Evolutionary conservation across 1,284 basidiomycete genomes (phyloP).

Genomic region (Mycena sp.): DNA sequence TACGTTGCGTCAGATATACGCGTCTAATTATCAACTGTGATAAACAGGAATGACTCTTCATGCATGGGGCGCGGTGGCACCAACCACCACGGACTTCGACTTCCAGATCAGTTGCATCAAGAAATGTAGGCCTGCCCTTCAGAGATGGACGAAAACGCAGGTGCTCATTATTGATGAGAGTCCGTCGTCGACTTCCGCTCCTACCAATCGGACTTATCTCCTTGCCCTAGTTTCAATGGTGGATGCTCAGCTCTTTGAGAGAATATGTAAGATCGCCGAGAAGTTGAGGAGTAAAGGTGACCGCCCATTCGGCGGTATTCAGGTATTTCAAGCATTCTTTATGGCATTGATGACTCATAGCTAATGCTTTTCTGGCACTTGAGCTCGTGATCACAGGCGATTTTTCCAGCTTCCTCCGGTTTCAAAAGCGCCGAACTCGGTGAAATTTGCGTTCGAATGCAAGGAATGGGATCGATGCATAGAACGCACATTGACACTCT

Average conservation of each 20-base stretch:
- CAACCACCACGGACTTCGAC: slow-evolving; percentile 67
- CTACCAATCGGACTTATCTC: slow-evolving; percentile 44
- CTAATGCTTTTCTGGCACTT: neutral
- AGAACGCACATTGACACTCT: slow-evolving; percentile 75
- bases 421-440: slow-evolving; percentile 52
- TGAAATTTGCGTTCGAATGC: slow-evolving; percentile 81
- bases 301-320: slow-evolving; percentile 86
- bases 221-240: slow-evolving; percentile 80
- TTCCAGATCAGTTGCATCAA: slow-evolving; percentile 60
- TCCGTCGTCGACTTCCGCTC: slow-evolving; percentile 36
- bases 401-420: slow-evolving; percentile 93
- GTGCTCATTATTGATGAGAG: slow-evolving; percentile 89
- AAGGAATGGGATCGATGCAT: slow-evolving; percentile 77
- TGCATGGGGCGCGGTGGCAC: slow-evolving; percentile 82
- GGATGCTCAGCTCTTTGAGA: slow-evolving; percentile 80
- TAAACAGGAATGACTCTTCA: slow-evolving; percentile 70
- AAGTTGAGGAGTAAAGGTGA: slow-evolving; percentile 62
- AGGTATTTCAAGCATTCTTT: slow-evolving; percentile 56
- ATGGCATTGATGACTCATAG: slow-evolving; percentile 56
- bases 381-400: slow-evolving; percentile 85
- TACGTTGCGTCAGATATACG: slow-evolving; percentile 23
- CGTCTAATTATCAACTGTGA: neutral
- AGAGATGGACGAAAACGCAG: slow-evolving; percentile 71
- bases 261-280: slow-evolving; percentile 60
- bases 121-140: slow-evolving; percentile 65